phyloP scores from a whole-genome alignment of 331 rosid species.

The Stylosanthes scabra region DNA sequence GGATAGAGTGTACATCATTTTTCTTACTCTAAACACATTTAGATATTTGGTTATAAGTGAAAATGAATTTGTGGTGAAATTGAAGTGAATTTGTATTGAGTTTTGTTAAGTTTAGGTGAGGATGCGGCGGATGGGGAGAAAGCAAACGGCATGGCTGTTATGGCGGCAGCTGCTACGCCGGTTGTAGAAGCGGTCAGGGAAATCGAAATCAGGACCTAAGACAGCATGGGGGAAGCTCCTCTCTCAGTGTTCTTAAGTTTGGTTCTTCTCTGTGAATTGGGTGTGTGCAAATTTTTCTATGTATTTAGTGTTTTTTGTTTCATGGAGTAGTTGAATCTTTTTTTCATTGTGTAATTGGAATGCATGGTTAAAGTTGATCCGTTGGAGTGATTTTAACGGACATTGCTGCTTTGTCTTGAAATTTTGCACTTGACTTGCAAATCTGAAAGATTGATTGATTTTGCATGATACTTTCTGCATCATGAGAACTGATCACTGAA shows the following conservation, averaged over 20 bases:
- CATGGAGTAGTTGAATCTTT: too few species aligned
- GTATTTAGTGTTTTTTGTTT: too few species aligned
- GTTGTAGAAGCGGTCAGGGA: constrained; percentile 59
- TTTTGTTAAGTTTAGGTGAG: constrained; percentile 51
- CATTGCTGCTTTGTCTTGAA: too few species aligned
- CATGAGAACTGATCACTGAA: constrained; percentile 2
- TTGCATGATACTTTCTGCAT: neutral
- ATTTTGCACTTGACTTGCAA: too few species aligned
- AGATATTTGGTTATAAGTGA: too few species aligned
- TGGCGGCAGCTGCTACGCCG: constrained; percentile 36
- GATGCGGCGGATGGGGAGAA: constrained; percentile 59
- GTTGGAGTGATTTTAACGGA: constrained; percentile 3
- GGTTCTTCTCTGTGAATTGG: constrained; percentile 32
- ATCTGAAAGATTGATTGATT: neutral
- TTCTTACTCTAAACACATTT: too few species aligned
- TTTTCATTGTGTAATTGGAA: too few species aligned
- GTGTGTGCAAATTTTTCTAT: neutral
- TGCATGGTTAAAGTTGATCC: constrained; percentile 7
- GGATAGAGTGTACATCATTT: too few species aligned
- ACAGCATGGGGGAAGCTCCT: constrained; percentile 87
- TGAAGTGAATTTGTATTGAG: constrained; percentile 25
- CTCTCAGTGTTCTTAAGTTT: constrained; percentile 91
- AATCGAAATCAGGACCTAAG: constrained; percentile 52
- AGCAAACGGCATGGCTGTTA: constrained; percentile 42
- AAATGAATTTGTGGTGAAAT: constrained; percentile 21